Evolutionary conservation across 2,329 filamentous ascomycete species (phyloP), one percentile per base, ranked within the genome.

Genomic region (Nannizziopsis barbatae): DNA sequence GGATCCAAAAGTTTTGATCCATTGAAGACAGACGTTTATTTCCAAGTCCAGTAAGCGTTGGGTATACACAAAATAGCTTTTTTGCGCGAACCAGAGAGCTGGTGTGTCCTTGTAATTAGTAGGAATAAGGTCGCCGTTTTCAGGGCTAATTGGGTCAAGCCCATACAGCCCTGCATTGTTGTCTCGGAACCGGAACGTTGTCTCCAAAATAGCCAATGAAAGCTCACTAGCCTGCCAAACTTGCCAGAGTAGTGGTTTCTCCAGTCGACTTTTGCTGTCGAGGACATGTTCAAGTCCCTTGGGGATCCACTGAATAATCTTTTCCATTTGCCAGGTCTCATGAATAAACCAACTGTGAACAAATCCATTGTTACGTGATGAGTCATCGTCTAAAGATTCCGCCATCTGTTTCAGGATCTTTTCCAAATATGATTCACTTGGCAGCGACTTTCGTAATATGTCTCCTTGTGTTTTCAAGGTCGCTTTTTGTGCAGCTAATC

Each of bases 341-440:
- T 84, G 76, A 52, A 88, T 74, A 59, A 95, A 94, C 80, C 86
- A 95, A 57, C 87, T 81, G n/a, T 88, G 79, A 12, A 95, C 80
- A 6, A 76, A 73, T 59, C 95, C 87, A 8, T 82, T 77, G 33
- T 78, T 77, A 27, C 73, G 67, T 45, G 82, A 73, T 2, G 80
- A 75, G 46, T 80, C 77, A 18, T 81, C 81, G 66, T 86, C 89
- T 56, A 84, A 82, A 45, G 83, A 76, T 53, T 88, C 79, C 53
- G 85, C 80, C 61, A 95, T 83, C 54, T 79, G 83, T 50, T 81
- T 78, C 42, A 93, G 77, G 43, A 90, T 79, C 52, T 86, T 81
- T 10, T 80, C 77, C 47, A 94, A 72, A 45, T 93, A 73, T 3
- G 81, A 83, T 60, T 80, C 80, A 58, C 83, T 80, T 37, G 79